phyloP scores from a whole-genome alignment of 345 rosid genomes.

The Pseudoturritis turrita region DNA sequence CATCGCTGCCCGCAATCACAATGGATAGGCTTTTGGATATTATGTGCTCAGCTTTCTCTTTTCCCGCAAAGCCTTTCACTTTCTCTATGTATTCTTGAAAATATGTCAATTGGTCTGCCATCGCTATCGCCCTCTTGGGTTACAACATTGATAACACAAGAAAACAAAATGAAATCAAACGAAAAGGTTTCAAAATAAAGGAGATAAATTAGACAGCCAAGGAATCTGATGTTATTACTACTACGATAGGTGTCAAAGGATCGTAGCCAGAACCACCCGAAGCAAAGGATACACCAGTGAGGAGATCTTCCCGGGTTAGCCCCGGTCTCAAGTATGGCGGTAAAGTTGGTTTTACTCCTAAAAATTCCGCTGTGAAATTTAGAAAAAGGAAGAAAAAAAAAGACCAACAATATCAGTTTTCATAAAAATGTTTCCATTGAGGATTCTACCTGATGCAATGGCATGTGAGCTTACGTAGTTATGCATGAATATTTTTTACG shows the following conservation, averaged over 20 bases:
- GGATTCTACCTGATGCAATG: not conserved
- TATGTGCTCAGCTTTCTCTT: slow-evolving; percentile 37
- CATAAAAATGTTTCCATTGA: not conserved
- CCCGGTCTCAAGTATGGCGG: slow-evolving; percentile 54
- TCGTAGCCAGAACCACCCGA: slow-evolving; percentile 56
- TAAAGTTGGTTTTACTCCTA: slow-evolving; percentile 43
- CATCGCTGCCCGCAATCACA: slow-evolving; percentile 49
- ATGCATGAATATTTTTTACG: not conserved
- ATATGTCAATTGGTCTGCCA: slow-evolving; percentile 41
- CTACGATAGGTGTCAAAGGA: slow-evolving; percentile 42
- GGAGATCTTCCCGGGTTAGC: slow-evolving; percentile 43
- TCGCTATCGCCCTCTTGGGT: slow-evolving; percentile 42
- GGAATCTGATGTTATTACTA: slow-evolving; percentile 16
- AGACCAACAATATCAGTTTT: not conserved
- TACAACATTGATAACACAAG: not conserved
- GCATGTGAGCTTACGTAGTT: not conserved
- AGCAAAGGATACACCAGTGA: slow-evolving; percentile 62
- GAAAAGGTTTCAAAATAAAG: not conserved
- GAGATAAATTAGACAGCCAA: not conserved
- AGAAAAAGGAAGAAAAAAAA: not conserved
- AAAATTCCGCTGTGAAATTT: slow-evolving; percentile 36
- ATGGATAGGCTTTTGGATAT: slow-evolving; percentile 38
- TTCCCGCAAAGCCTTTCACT: slow-evolving; percentile 40
- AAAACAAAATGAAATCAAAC: not conserved
- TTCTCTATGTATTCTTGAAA: slow-evolving; percentile 51